Evolutionary conservation across 257 asterid genomes (phyloP).

Genomic region (Lantana camara): DNA sequence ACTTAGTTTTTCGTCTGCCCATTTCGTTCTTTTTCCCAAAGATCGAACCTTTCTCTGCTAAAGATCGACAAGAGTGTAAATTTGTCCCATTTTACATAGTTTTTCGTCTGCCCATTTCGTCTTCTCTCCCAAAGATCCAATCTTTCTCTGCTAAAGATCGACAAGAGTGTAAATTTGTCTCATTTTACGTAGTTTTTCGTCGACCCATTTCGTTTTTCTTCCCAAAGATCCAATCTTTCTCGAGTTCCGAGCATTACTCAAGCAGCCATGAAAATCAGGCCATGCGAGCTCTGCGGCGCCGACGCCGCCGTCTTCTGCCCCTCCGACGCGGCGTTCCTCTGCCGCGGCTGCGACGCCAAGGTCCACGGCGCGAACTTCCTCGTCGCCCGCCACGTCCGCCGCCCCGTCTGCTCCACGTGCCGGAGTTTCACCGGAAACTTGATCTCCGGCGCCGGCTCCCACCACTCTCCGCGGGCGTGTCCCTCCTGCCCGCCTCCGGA

Average conservation of each 20-base stretch:
- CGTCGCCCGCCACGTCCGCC: slow-evolving; percentile 66
- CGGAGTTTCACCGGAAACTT: slow-evolving; percentile 21
- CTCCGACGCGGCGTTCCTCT: slow-evolving; percentile 65
- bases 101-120: background rate
- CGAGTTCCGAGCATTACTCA: too few relatives aligned
- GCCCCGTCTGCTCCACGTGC: slow-evolving; percentile 38
- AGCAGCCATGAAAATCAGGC: slow-evolving; percentile 30
- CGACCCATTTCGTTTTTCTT: background rate
- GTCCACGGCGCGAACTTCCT: slow-evolving; percentile 68
- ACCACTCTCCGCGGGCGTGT: slow-evolving; percentile 16
- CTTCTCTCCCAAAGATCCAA: background rate
- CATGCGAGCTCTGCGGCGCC: slow-evolving; percentile 54
- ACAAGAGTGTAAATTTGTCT: too few relatives aligned
- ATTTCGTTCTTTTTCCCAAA: too few relatives aligned
- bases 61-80: too few relatives aligned
- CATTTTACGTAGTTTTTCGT: background rate
- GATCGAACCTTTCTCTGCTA: too few relatives aligned
- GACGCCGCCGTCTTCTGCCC: slow-evolving; percentile 51
- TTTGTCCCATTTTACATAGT: background rate
- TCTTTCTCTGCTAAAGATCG: background rate
- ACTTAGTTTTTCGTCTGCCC: too few relatives aligned
- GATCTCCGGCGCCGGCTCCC: slow-evolving; percentile 16
- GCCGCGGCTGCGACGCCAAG: slow-evolving; percentile 51
- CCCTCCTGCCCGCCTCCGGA: slow-evolving; percentile 33
- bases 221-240: background rate